These are phyloP conservation scores for Bipolaris victoriae DNA, from an alignment of 2,329 filamentous ascomycete species.

Conservation along the genomic window DNA sequence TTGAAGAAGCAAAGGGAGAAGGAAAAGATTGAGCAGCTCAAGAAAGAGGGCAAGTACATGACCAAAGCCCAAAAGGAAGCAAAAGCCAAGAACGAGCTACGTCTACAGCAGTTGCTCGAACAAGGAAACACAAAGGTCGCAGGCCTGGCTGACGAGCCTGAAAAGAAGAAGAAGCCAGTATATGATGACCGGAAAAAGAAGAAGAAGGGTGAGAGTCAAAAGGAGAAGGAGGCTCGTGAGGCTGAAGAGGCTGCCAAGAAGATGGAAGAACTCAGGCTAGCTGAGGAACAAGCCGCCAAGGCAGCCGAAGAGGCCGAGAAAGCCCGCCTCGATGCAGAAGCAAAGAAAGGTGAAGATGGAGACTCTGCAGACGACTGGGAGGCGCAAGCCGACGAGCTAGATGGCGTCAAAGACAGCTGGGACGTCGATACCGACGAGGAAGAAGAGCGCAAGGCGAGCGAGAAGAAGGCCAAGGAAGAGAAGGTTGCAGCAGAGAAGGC, in stretches of 20 bases:
- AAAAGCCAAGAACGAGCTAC: slow-evolving; percentile 77
- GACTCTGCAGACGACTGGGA: slow-evolving; percentile 84
- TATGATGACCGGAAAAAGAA: slow-evolving; percentile 81
- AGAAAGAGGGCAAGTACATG: slow-evolving; percentile 85
- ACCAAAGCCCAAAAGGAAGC: slow-evolving; percentile 86
- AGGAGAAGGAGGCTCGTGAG: slow-evolving; percentile 52
- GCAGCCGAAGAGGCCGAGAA: slow-evolving; percentile 77
- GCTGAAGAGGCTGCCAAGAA: slow-evolving; percentile 64
- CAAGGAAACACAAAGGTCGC: slow-evolving; percentile 70
- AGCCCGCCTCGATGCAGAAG: slow-evolving; percentile 59
- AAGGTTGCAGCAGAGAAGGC: slow-evolving; percentile 40
- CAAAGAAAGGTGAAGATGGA: slow-evolving; percentile 67
- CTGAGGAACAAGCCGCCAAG: slow-evolving; percentile 74
- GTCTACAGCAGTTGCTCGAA: slow-evolving; percentile 83
- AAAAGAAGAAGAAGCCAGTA: slow-evolving; percentile 79
- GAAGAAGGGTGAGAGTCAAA: slow-evolving; percentile 65
- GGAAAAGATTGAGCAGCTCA: slow-evolving; percentile 83
- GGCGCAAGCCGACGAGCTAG: slow-evolving; percentile 73
- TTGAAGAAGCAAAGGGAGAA: slow-evolving; percentile 86
- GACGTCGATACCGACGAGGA: slow-evolving; percentile 84
- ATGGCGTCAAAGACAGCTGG: slow-evolving; percentile 92
- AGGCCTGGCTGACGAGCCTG: slow-evolving; percentile 60
- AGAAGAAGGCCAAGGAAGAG: slow-evolving; percentile 31
- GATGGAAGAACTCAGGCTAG: slow-evolving; percentile 59
- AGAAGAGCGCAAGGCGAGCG: slow-evolving; percentile 52